Evolutionary conservation across 805 yeast genomes (phyloP), one percentile per base, ranked within the genome.

Genomic region (Teunomyces atbi): DNA sequence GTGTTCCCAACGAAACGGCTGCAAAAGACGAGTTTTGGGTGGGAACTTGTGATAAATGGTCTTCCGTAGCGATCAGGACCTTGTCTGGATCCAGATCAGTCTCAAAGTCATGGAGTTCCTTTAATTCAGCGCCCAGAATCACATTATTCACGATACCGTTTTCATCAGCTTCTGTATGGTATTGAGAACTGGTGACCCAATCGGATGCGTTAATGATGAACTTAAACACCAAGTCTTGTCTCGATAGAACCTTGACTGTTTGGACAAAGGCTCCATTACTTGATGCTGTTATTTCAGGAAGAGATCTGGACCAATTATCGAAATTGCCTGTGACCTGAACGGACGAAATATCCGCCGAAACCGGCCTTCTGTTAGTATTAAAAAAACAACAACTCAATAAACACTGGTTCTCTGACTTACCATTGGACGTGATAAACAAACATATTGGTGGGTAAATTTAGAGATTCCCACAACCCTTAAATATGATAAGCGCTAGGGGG

Each of bases 271-370:
- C 45, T 5, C 50, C 52, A 15, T 49, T 44, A 20, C 15, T 20
- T 3, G 18, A 12, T 28, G 56, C 52, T 3, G 60, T 56, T n/a
- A 41, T 49, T 7, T 56, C 56, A 4, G 50, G 51, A 6, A 44
- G 34, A 13, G 58, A 46, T 45, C 57, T 55, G 10, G 64, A 46
- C 77, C 77, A 72, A 45, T 64, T 53, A 50, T 71, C 75, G 52
- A 72, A 72, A 51, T 56, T 62, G 5, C 77, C 77, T 1, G 76
- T 71, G 18, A 71, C 65, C 23, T 62, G 63, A 20, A 71, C 64
- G 6, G 65, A 54, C 5, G 36, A 27, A 5, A 34, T 19, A 34
- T 34, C 37, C 26, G n/a, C 18, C 13, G 37, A 11, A 34, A 13
- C 16, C 21, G 37, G 37, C 37, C 37, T 36, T 23, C 11, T 23